Evolutionary conservation across 306 rosid genomes (phyloP), one percentile per base, ranked within the genome.

Genomic region (Astragalus membranaceus): DNA sequence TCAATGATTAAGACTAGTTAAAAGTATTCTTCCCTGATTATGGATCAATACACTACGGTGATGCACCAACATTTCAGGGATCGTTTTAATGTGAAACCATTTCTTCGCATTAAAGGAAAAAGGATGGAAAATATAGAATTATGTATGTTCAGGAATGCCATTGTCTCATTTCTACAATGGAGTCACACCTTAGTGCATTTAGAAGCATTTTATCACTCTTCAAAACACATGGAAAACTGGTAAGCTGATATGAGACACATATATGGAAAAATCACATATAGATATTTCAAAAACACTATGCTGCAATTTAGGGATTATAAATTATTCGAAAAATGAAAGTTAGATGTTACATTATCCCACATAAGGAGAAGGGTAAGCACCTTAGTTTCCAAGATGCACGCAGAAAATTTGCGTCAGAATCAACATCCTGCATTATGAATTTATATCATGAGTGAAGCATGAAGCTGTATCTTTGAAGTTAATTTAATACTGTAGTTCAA

Each of bases 341-440:
- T 12, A 1, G 17, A 52, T 43, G 72, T 47, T 70, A 73, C 12
- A 48, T 29, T 33, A 61, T 54, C 43, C 47, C 11, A 16, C n/a
- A 54, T 11, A 60, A 33, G 29, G 59, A 51, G 47, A 26, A 52
- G 44, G 69, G 46, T 62, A 78, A 76, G 86, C 51, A 93, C 98
- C 98, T 88, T 53, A 93, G 83, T 70, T 85, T 85, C 98, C 97
- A 93, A 50, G 86, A 86, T 67, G 97, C 98, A 11, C 56, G 64
- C 68, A 90, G 83, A 79, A 67, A 79, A 29, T 69, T 81, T 58
- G 82, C 61, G 63, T 82, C 83, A 37, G 89, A 80, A 63, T 75
- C 72, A 53, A 70, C 68, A 68, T 54, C 88, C 96, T 90, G 94
- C 81, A 72, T 30, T 46, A 44, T 64, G 49, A 74, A 75, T 39